phyloP scores from a whole-genome alignment of 495 filamentous ascomycete species.

The Chaetomidium leptoderma region DNA sequence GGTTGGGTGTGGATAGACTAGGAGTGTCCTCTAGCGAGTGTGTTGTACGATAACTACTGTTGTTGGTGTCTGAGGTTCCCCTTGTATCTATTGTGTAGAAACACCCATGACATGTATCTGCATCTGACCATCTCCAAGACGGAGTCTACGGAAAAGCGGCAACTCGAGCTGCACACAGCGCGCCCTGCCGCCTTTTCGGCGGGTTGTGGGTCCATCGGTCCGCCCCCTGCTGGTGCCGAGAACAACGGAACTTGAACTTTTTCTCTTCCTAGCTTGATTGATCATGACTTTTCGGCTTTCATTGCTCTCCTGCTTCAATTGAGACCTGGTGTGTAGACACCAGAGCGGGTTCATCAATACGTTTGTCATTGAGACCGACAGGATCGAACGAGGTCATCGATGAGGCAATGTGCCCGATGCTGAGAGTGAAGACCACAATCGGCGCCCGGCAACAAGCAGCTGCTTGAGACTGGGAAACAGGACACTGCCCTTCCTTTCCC shows the following conservation, averaged over 20 bases:
- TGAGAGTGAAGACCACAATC: neutral
- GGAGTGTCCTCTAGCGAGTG: neutral
- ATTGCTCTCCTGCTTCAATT: neutral
- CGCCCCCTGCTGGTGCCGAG: too few species aligned
- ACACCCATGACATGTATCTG: neutral
- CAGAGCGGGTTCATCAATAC: neutral
- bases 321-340: neutral
- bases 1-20: conserved; percentile 4
- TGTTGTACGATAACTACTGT: conserved; percentile 11
- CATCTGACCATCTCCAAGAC: too few species aligned
- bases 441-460: neutral
- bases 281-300: neutral
- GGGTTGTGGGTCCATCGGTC: too few species aligned
- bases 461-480: too few species aligned
- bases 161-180: too few species aligned
- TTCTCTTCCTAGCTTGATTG: neutral
- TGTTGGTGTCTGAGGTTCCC: neutral
- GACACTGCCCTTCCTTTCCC: neutral
- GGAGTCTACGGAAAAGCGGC: too few species aligned
- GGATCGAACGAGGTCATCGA: neutral
- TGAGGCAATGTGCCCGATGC: neutral
- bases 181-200: too few species aligned
- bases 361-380: neutral
- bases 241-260: neutral
- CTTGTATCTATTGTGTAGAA: neutral